These are phyloP conservation scores for Sedum album DNA, from an alignment of 164 flowering plant genomes.

Conservation along the genomic window DNA sequence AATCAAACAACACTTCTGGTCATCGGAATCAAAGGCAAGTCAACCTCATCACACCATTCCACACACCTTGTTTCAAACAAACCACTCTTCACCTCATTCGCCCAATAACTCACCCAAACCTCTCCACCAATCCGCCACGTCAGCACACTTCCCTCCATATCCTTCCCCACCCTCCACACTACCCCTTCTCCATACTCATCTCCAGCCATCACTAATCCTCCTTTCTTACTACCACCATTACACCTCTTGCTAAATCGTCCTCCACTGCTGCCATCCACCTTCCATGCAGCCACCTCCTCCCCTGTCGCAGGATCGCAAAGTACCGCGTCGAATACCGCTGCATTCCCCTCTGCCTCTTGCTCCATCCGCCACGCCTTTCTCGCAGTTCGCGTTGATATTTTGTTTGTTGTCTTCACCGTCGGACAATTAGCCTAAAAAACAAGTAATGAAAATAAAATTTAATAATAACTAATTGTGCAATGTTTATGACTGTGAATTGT, in stretches of 20 bases:
- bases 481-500: too few relatives aligned
- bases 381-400: conserved; percentile 28
- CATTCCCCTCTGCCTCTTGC: conserved; percentile 77
- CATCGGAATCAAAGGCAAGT: conserved; percentile 50
- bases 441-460: neutral
- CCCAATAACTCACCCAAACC: conserved; percentile 71
- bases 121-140: conserved; percentile 83
- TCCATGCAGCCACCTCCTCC: conserved; percentile 39
- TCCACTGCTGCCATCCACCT: conserved; percentile 10
- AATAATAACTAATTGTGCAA: too few relatives aligned
- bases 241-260: conserved; percentile 27
- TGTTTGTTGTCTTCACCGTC: conserved; percentile 26
- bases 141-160: conserved; percentile 87
- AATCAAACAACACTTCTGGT: conserved; percentile 1
- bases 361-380: conserved; percentile 73
- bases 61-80: conserved; percentile 64
- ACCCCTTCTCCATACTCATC: conserved; percentile 66
- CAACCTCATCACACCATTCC: conserved; percentile 86
- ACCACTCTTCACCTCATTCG: conserved; percentile 38
- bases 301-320: conserved; percentile 48
- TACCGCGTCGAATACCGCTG: conserved; percentile 52
- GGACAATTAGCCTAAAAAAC: conserved; percentile 9
- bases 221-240: conserved; percentile 43
- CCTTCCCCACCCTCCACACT: conserved; percentile 69
- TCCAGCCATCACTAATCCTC: conserved; percentile 56